These are phyloP conservation scores for Coniochaeta sp. DNA, from an alignment of 2,329 filamentous ascomycete species.

Conservation along the genomic window DNA sequence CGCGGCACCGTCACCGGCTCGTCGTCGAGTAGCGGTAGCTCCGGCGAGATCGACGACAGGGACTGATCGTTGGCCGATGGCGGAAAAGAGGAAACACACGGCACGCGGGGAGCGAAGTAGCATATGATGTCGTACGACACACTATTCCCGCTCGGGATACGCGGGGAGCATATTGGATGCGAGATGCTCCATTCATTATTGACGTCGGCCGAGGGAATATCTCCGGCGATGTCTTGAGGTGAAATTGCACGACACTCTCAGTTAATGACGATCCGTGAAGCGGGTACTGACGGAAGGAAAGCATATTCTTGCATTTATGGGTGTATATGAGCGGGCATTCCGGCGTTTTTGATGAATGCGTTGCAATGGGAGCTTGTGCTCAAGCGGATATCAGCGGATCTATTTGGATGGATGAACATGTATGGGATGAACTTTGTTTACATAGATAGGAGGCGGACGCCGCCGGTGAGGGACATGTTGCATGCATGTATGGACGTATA, in stretches of 20 bases:
- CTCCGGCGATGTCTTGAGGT: too few species aligned
- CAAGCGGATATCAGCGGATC: neutral
- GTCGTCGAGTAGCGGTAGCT: conserved; percentile 15
- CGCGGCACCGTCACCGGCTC: conserved; percentile 25
- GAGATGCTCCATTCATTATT: too few species aligned
- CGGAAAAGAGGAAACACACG: neutral
- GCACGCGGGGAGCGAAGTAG: too few species aligned
- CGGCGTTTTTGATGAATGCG: neutral
- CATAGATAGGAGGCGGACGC: neutral
- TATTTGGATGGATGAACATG: neutral
- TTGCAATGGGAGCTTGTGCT: neutral
- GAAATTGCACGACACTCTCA: neutral
- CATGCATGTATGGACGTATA: neutral
- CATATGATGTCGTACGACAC: too few species aligned
- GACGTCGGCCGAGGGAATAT: too few species aligned
- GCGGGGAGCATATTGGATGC: too few species aligned
- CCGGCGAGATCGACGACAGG: neutral
- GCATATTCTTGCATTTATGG: neutral
- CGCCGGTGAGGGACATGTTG: neutral
- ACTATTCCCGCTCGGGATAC: too few species aligned
- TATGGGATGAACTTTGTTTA: neutral
- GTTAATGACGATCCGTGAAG: neutral
- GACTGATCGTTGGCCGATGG: neutral
- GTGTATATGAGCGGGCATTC: neutral
- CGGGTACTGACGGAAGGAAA: neutral